These are phyloP conservation scores for Galium porrigens DNA, from an alignment of 305 asterid species.

Conservation along the genomic window DNA sequence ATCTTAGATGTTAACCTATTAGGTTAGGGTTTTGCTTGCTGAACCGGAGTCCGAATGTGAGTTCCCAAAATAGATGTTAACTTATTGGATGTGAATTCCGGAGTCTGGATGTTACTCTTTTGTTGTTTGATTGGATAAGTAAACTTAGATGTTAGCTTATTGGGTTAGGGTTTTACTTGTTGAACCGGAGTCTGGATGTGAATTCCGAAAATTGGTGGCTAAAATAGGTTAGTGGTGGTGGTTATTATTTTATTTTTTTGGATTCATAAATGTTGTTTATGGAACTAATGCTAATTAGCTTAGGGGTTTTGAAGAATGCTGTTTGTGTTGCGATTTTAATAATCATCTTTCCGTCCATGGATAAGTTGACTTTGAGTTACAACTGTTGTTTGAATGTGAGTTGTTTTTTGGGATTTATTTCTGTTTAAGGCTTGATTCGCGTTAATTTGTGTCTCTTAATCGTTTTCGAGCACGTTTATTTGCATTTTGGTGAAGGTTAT, in stretches of 20 bases:
- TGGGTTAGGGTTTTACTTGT: not conserved
- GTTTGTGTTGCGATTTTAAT: not conserved
- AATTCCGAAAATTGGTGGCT: not conserved
- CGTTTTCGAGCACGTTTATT: conserved; percentile 1
- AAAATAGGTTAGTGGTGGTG: no score
- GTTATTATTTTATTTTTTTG: no score
- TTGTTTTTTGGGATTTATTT: not conserved
- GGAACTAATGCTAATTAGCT: not conserved
- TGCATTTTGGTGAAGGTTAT: not conserved
- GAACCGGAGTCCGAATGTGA: not conserved
- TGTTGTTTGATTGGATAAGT: not conserved
- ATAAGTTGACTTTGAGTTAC: not conserved
- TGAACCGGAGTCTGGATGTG: not conserved
- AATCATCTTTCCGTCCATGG: not conserved
- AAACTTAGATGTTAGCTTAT: not conserved
- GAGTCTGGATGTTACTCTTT: not conserved
- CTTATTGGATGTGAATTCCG: no score
- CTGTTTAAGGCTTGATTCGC: not conserved
- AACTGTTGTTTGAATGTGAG: not conserved
- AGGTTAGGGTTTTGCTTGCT: not conserved
- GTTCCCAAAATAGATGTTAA: not conserved
- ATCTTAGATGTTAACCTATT: not conserved
- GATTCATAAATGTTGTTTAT: no score
- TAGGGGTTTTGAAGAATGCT: not conserved
- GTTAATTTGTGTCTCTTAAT: not conserved